A percentile compares a stretch with the other conserved stretches of the same genome.
Evolutionary conservation across 2,329 filamentous ascomycete genomes (phyloP).

Genomic region (Pseudogymnoascus sp.): DNA sequence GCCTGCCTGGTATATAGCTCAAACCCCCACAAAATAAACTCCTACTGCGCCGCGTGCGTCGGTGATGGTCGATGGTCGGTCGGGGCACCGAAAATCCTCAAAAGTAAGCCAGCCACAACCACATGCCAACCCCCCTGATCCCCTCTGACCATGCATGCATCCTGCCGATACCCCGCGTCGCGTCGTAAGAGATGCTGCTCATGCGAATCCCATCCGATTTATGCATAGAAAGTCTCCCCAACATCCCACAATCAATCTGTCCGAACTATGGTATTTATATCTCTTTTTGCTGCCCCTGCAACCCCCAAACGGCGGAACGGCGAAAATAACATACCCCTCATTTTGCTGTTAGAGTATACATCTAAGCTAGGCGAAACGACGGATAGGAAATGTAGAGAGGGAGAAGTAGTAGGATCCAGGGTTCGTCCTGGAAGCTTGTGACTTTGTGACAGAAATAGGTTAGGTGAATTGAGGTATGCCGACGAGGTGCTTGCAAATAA

Average conservation of each 20-base stretch:
- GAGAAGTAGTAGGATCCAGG: constrained; percentile 10
- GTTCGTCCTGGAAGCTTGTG: background rate
- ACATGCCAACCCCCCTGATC: background rate
- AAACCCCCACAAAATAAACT: constrained; percentile 1
- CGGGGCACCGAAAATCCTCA: background rate
- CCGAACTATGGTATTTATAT: background rate
- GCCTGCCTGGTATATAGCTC: constrained; percentile 5
- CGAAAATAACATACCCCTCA: constrained; percentile 2
- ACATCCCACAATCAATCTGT: background rate
- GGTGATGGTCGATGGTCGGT: background rate
- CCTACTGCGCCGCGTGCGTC: background rate
- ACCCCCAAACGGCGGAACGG: background rate
- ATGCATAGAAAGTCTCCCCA: background rate
- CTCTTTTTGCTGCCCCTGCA: background rate
- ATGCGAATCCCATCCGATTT: background rate
- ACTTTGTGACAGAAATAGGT: constrained; percentile 8
- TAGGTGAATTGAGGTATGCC: background rate
- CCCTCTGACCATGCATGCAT: background rate
- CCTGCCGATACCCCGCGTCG: background rate
- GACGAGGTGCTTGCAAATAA: constrained; percentile 7
- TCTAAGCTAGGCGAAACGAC: constrained; percentile 4
- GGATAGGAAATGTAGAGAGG: background rate
- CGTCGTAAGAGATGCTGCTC: background rate
- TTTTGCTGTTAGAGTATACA: constrained; percentile 6
- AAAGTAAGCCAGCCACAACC: background rate